A percentile compares a stretch with the other conserved stretches of the same genome.
phyloP scores from a whole-genome alignment of 176 grass and related monocot species.

The Oryza meyeriana region DNA sequence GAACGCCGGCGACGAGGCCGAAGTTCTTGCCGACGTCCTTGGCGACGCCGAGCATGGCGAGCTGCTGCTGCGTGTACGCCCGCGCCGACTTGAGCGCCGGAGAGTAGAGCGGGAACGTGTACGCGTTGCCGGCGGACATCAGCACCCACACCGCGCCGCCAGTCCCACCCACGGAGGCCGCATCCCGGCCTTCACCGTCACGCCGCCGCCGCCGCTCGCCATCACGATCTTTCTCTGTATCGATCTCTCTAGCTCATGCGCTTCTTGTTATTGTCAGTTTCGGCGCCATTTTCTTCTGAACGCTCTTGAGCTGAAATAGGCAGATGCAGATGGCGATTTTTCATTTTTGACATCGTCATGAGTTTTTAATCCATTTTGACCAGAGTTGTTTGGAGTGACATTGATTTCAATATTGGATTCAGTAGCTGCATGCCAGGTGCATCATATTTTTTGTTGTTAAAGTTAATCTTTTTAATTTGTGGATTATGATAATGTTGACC shows the following conservation, averaged over 20 bases:
- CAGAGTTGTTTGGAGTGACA: not conserved
- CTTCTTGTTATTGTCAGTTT: not conserved
- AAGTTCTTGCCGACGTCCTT: slow-evolving; percentile 81
- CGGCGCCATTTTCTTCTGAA: not conserved
- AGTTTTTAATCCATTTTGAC: not conserved
- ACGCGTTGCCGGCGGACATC: slow-evolving; percentile 62
- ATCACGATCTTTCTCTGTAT: not conserved
- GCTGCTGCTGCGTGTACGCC: slow-evolving; percentile 41
- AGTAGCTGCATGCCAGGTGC: not conserved
- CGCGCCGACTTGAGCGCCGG: slow-evolving; percentile 48
- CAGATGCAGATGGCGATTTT: not conserved
- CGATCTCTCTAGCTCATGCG: not conserved
- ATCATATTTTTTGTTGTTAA: not conserved
- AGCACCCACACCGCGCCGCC: slow-evolving; percentile 65
- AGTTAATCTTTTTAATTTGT: not conserved
- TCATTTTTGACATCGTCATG: not conserved
- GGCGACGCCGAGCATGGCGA: slow-evolving; percentile 73
- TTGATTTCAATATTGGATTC: not conserved
- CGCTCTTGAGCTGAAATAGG: not conserved
- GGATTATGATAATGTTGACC: not conserved
- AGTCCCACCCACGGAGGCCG: slow-evolving; percentile 75
- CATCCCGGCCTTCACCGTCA: slow-evolving; percentile 48
- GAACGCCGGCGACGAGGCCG: slow-evolving; percentile 56
- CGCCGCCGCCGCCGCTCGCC: slow-evolving; percentile 5
- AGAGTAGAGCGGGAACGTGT: slow-evolving; percentile 71